phyloP scores from a whole-genome alignment of 257 asterid species.

The Nicotiana tabacum region DNA sequence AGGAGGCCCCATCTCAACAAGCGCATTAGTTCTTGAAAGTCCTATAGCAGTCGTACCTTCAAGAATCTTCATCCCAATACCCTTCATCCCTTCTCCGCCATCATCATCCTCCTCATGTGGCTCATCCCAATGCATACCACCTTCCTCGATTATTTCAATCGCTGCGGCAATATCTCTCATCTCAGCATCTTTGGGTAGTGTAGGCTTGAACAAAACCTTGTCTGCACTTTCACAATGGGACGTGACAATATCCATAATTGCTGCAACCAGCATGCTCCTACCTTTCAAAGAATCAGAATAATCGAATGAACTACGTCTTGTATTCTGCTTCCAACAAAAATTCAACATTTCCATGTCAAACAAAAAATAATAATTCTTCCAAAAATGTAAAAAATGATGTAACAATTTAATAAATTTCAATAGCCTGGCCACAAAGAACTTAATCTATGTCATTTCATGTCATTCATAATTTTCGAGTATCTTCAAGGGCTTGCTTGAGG shows the following conservation, averaged over 20 bases:
- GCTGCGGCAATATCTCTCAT: slow-evolving; percentile 96
- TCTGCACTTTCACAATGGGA: slow-evolving; percentile 77
- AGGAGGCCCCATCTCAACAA: slow-evolving; percentile 49
- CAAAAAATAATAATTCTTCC: background rate
- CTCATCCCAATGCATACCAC: slow-evolving; percentile 94
- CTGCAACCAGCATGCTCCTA: slow-evolving; percentile 99
- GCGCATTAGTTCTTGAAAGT: slow-evolving; percentile 55
- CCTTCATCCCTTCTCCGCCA: slow-evolving; percentile 81
- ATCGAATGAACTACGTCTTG: slow-evolving; percentile 69
- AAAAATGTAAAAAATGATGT: background rate
- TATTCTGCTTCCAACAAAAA: slow-evolving; percentile 60
- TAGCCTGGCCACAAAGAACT: background rate
- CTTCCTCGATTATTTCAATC: slow-evolving; percentile 88
- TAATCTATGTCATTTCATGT: too few relatives aligned
- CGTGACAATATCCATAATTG: slow-evolving; percentile 94
- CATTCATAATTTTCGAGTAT: background rate
- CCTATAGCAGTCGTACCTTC: slow-evolving; percentile 95
- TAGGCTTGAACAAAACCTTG: slow-evolving; percentile 50
- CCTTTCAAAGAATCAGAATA: slow-evolving; percentile 76
- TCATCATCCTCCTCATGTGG: slow-evolving; percentile 51
- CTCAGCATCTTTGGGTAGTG: slow-evolving; percentile 74
- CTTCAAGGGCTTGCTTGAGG: background rate
- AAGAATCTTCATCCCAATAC: slow-evolving; percentile 92
- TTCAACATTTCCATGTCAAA: slow-evolving; percentile 34
- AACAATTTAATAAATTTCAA: background rate